These are phyloP conservation scores for Ogataea philodendri DNA, from an alignment of 805 yeast genomes.

Conservation along the genomic window DNA sequence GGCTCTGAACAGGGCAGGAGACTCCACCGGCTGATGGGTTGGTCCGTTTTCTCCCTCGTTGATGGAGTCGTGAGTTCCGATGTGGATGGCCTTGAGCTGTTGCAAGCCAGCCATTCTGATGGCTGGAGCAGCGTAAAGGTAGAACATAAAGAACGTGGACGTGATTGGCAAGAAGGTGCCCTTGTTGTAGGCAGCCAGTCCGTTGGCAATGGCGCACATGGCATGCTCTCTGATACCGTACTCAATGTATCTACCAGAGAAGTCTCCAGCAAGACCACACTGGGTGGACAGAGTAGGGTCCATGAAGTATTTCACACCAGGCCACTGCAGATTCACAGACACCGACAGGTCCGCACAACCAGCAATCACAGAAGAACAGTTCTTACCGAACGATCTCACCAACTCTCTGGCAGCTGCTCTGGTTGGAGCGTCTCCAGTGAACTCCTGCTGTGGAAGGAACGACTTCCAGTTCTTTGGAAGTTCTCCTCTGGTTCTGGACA, in stretches of 20 bases:
- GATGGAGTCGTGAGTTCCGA: constrained; percentile 86
- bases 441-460: constrained; percentile 74
- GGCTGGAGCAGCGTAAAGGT: constrained; percentile 84
- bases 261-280: constrained; percentile 65
- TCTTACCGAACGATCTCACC: constrained; percentile 71
- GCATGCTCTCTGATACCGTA: constrained; percentile 99
- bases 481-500: constrained; percentile 71
- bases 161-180: constrained; percentile 70
- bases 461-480: constrained; percentile 85
- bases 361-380: constrained; percentile 57
- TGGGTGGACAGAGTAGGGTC: constrained; percentile 56
- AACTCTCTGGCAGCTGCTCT: constrained; percentile 91
- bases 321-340: constrained; percentile 83
- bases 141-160: constrained; percentile 75
- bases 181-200: constrained; percentile 91
- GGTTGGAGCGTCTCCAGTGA: constrained; percentile 86
- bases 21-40: constrained; percentile 83
- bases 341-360: constrained; percentile 99
- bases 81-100: constrained; percentile 80
- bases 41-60: constrained; percentile 94
- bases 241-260: constrained; percentile 90
- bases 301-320: constrained; percentile 87
- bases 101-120: constrained; percentile 81
- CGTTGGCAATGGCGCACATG: constrained; percentile 98
- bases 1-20: constrained; percentile 76